Evolutionary conservation across 2,329 filamentous ascomycete species (phyloP).

Genomic region (Huntiella bhutanensis): DNA sequence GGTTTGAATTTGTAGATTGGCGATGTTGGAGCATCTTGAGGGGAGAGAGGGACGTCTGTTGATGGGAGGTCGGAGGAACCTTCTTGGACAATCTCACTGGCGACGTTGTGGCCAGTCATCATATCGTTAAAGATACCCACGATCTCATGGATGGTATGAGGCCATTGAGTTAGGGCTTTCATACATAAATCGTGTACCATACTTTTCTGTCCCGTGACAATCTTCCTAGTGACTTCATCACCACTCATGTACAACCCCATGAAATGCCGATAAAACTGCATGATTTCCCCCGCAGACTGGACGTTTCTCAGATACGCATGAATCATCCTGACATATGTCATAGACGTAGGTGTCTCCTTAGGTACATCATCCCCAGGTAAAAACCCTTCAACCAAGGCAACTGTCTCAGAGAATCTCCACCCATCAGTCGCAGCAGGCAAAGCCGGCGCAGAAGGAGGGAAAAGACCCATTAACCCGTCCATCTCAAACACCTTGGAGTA

Average conservation of each 20-base stretch:
- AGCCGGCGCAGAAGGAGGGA: constrained; percentile 13
- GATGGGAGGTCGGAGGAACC: too few species aligned
- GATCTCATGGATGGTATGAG: constrained; percentile 23
- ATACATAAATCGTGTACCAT: constrained; percentile 32
- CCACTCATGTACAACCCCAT: constrained; percentile 22
- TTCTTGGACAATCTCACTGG: too few species aligned
- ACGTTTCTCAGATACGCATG: constrained; percentile 26
- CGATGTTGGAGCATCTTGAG: too few species aligned
- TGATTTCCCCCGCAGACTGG: constrained; percentile 21
- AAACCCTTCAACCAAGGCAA: constrained; percentile 3
- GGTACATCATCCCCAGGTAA: not conserved
- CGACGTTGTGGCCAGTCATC: constrained; percentile 19
- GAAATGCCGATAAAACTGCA: constrained; percentile 29
- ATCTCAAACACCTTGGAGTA: constrained; percentile 31
- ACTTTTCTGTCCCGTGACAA: constrained; percentile 24
- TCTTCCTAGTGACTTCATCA: constrained; percentile 19
- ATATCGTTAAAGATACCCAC: constrained; percentile 32
- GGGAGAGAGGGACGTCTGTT: too few species aligned
- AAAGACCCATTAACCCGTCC: constrained; percentile 24
- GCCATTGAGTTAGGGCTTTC: constrained; percentile 26
- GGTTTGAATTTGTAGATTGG: not conserved
- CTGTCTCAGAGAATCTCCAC: constrained; percentile 10
- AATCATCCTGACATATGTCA: constrained; percentile 29
- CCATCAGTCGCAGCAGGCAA: constrained; percentile 10
- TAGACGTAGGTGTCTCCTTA: constrained; percentile 20